phyloP scores from a whole-genome alignment of 768 basidiomycete genomes.

The Amanita inopinata region DNA sequence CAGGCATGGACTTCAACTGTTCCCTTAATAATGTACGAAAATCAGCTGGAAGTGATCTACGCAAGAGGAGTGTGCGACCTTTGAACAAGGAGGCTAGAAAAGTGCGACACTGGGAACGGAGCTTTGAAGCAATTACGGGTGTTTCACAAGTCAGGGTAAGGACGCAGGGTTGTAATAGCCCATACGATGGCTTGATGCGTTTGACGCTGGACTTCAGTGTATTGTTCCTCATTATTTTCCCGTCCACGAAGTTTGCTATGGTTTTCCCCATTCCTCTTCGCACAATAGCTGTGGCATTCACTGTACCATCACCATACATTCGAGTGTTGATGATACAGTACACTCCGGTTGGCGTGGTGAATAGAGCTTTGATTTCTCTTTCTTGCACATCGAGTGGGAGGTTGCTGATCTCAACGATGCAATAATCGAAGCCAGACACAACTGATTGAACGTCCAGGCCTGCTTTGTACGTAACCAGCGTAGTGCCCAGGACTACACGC shows the following conservation, averaged over 20 bases:
- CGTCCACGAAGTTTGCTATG: neutral
- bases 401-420: conserved; percentile 11
- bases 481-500: conserved; percentile 7
- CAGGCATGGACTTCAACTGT: neutral
- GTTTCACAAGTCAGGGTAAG: too few species aligned
- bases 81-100: too few species aligned
- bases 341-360: conserved; percentile 7
- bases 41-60: too few species aligned
- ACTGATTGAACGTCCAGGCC: conserved; percentile 10
- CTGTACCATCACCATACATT: conserved; percentile 8
- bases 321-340: conserved; percentile 14
- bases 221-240: neutral
- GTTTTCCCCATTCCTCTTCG: neutral
- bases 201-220: neutral
- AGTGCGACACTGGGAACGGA: too few species aligned
- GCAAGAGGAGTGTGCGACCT: too few species aligned
- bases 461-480: conserved; percentile 15
- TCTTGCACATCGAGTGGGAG: conserved; percentile 10
- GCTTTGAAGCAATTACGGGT: too few species aligned
- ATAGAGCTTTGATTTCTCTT: conserved; percentile 10
- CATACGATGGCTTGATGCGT: too few species aligned
- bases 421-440: conserved; percentile 13
- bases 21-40: neutral
- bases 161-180: too few species aligned
- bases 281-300: neutral